Base-by-base conservation (phyloP, 2,329 filamentous ascomycete genomes). In the Lasiodiplodia sp. region DNA sequence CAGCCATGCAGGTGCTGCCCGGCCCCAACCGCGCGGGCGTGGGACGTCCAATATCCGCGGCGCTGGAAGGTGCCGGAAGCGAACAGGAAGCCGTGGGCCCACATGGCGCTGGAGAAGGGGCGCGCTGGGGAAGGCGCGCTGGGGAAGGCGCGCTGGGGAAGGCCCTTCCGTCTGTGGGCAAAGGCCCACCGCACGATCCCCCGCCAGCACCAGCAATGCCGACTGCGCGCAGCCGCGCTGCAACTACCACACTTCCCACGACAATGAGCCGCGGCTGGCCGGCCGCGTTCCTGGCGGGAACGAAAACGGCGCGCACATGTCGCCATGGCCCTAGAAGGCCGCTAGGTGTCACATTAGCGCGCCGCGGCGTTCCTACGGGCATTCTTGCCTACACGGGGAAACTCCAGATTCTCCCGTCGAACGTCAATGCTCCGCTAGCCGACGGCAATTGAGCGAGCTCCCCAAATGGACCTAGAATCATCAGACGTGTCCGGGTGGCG, bases 301-400 rank as follows among this genome's bases (percentile, higher is more conserved):
- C 60, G 40, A n/a, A 47, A 52, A 64, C 60, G 60, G 60, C 28
- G 40, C 37, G 37, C 56, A n/a, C 44, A 38, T 52, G 60, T 51
- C 58, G 58, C 58, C 58, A 63, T 51, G 58, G 58, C 58, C 40
- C 58, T 51, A 63, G 58, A 63, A 49, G 38, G 58, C 58, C 60
- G n/a, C 60, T 64, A 64, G 38, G 60, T 64, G 23, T 64, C 60
- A 64, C 12, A 38, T 37, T 28, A n/a, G 44, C 21, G n/a, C 14
- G n/a, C 44, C 44, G 40, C 60, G 60, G 60, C 47, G 60, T 34
- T 64, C 60, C 60, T 64, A 38, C 60, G 60, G 60, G 16, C 28
- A 47, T 47, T 47, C 11, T 37, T 7, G 10, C n/a, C n/a, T 37
- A 23, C 37, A 37, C 44, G 58, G 23, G 44, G 58, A 63, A 37